Evolutionary conservation across 768 basidiomycete species (phyloP), one percentile per base, ranked within the genome.

Genomic region (Pisolithus tinctorius): DNA sequence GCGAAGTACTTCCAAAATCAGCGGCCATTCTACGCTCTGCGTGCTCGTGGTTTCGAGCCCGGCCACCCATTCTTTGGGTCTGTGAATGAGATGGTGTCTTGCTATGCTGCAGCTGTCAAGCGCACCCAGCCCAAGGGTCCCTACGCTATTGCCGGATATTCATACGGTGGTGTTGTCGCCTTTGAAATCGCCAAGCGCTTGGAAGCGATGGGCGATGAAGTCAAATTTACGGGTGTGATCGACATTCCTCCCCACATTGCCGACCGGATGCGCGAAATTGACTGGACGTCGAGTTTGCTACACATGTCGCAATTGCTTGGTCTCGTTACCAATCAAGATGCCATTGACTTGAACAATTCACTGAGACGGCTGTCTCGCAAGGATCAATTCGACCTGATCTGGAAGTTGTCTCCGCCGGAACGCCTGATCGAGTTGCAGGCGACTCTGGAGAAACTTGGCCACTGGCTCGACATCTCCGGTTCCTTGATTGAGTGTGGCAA

Each of bases 91-190:
- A 74, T 74, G 68, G 71, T 71, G 6, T 61, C 65, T 1, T 55
- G 53, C 11, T 75, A 75, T 49, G 62, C 65, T 6, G 55, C 58
- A 5, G 71, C 64, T 3, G 65, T 75, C 16, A 64, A 69, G 57
- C 58, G 59, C 8, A 58, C 58, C 1, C 67, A 71, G 30, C 66
- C 72, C 6, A 60, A 51, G 0, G 74, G 74, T 1, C 72, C 74
- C 2, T 74, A 72, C 36, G 68, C 66, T 43, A 53, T 75, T 17
- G 74, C 66, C 4, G 74, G 74, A n/a, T 75, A 75, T 62, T 74
- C 72, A 20, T 74, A 70, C 29, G 74, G 74, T 38, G 73, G 74
- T 50, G 71, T 70, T 13, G 66, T 75, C 2, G 73, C 73, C 1
- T 75, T 71, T 47, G 72, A 75, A 58, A 63, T 75, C 7, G 69